Conservation (phyloP, 257 asterid species). For the Solanum corneliomulleri region DNA sequence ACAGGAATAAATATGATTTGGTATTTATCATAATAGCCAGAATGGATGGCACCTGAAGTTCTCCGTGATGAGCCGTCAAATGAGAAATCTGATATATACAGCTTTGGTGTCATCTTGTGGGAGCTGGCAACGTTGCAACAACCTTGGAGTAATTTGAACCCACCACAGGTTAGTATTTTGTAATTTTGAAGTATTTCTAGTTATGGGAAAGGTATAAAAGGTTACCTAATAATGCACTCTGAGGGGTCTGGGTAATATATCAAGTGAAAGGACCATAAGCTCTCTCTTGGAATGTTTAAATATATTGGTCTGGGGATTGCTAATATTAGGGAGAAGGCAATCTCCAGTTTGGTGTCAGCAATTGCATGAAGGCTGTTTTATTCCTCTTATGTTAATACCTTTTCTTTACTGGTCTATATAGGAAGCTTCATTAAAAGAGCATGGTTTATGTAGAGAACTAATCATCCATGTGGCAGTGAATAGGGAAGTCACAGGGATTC, state of each 20-base stretch:
- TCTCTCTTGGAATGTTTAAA: neutral
- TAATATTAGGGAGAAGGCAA: neutral
- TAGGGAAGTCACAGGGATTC: neutral
- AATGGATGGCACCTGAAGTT: slow-evolving; percentile 99
- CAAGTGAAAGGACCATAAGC: neutral
- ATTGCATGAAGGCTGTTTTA: neutral
- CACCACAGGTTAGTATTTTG: slow-evolving; percentile 73
- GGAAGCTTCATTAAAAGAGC: neutral
- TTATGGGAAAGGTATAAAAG: neutral
- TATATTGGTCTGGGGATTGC: neutral
- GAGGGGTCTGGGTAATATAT: neutral
- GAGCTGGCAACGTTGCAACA: slow-evolving; percentile 79
- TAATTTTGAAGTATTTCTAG: neutral
- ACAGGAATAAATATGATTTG: neutral
- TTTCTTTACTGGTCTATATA: neutral
- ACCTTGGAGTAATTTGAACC: slow-evolving; percentile 82
- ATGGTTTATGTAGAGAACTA: neutral
- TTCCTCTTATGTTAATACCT: neutral
- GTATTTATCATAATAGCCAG: slow-evolving; percentile 48
- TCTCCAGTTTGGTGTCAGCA: neutral
- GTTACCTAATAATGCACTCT: neutral
- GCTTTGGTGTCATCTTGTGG: slow-evolving; percentile 96
- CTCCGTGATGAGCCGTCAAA: slow-evolving; percentile 93
- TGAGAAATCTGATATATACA: slow-evolving; percentile 89
- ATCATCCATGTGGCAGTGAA: neutral